Evolutionary conservation across 352 stramenopile genomes (phyloP).

Genomic region (Globisporangium cylindrosporum): DNA sequence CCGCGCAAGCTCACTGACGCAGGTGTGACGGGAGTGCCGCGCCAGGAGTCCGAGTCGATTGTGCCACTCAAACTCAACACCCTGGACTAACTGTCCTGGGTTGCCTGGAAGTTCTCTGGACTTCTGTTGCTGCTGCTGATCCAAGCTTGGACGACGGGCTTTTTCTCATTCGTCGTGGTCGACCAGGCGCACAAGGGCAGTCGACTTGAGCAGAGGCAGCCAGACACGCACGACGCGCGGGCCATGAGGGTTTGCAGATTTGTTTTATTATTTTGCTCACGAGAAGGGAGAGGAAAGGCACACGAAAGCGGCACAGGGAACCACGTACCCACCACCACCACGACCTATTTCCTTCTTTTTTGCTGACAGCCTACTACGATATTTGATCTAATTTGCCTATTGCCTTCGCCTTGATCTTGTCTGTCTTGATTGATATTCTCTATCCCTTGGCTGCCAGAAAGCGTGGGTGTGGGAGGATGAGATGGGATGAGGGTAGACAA

Average conservation of each 20-base stretch:
- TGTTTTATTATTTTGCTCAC: slow-evolving; percentile 10
- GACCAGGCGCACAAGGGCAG: neutral
- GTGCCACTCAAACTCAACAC: slow-evolving; percentile 9
- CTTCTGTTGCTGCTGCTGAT: neutral
- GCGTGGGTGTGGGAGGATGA: neutral
- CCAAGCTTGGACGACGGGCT: neutral
- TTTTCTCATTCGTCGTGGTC: neutral
- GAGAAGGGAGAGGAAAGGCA: neutral
- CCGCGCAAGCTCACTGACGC: slow-evolving; percentile 16
- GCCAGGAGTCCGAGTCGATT: slow-evolving; percentile 5
- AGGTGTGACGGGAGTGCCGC: neutral
- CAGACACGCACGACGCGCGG: neutral
- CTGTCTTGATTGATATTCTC: neutral
- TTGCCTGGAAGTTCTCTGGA: neutral
- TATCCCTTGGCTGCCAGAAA: neutral
- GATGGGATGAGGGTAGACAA: neutral
- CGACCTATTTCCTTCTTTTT: slow-evolving; percentile 4
- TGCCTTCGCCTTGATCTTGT: neutral
- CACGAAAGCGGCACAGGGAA: neutral
- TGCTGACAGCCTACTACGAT: slow-evolving; percentile 7
- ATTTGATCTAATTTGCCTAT: slow-evolving; percentile 6
- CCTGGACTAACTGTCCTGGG: neutral
- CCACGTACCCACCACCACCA: neutral
- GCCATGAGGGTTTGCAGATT: neutral
- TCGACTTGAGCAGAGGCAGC: neutral